These are phyloP conservation scores for Nemania sp. DNA, from an alignment of 2,329 filamentous ascomycete species.

Conservation along the genomic window DNA sequence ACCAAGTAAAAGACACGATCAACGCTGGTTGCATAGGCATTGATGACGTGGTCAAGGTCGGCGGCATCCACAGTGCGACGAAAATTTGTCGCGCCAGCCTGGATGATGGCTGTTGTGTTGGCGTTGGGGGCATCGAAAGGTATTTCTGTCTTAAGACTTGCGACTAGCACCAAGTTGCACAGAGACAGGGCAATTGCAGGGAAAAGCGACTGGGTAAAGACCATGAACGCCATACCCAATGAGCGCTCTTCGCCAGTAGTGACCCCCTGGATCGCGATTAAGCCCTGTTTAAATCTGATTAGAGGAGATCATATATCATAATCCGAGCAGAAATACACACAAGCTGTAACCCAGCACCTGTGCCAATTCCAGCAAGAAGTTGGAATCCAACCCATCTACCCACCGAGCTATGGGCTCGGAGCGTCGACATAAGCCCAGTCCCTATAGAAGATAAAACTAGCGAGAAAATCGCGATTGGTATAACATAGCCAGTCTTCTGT, in stretches of 20 bases:
- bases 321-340: constrained; percentile 17
- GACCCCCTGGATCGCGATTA: background rate
- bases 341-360: constrained; percentile 30
- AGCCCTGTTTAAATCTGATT: background rate
- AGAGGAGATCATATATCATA: background rate
- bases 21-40: constrained; percentile 57
- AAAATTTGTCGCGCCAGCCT: constrained; percentile 58
- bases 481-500: constrained; percentile 30
- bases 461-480: constrained; percentile 10
- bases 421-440: constrained; percentile 25
- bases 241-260: background rate
- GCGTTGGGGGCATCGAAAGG: constrained; percentile 47
- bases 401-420: constrained; percentile 23
- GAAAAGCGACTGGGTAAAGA: background rate
- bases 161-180: constrained; percentile 46
- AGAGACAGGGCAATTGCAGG: constrained; percentile 31
- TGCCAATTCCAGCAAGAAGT: constrained; percentile 31
- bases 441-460: background rate
- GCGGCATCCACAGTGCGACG: constrained; percentile 48
- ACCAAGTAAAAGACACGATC: constrained; percentile 55
- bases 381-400: constrained; percentile 37
- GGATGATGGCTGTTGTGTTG: constrained; percentile 51
- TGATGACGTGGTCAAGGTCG: constrained; percentile 53
- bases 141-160: constrained; percentile 52
- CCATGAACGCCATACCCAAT: background rate